Conservation (phyloP, 1,139 yeast species). For the Hemisphaericaspora xylofermentans region DNA sequence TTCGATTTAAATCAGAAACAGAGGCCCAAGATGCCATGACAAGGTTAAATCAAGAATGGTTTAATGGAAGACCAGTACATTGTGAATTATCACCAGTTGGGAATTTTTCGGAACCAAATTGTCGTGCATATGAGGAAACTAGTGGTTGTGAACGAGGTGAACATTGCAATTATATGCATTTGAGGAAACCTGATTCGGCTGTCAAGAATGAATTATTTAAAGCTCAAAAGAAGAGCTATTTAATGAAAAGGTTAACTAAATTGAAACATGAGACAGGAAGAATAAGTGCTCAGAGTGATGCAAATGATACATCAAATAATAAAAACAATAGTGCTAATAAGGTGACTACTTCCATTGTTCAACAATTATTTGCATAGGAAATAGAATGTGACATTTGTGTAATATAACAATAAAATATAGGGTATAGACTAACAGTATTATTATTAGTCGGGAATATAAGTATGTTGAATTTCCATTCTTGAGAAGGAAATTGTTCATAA, state of each 20-base stretch:
- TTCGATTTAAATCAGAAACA: slow-evolving; percentile 52
- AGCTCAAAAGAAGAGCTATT: slow-evolving; percentile 36
- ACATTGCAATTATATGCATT: slow-evolving; percentile 85
- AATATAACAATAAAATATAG: neutral
- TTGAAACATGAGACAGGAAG: slow-evolving; percentile 4
- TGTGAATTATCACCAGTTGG: slow-evolving; percentile 79
- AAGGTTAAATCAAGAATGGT: slow-evolving; percentile 78
- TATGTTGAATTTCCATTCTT: no score
- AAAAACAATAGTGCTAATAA: no score
- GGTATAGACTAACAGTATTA: neutral
- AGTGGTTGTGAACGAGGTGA: slow-evolving; percentile 72
- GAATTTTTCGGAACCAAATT: slow-evolving; percentile 70
- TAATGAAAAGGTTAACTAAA: slow-evolving; percentile 13
- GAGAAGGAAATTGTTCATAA: no score
- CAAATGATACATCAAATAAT: no score
- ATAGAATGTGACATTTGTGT: neutral
- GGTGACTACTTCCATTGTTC: slow-evolving; percentile 19
- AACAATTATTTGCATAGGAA: slow-evolving; percentile 19
- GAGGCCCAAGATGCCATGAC: slow-evolving; percentile 64
- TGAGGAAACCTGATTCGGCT: slow-evolving; percentile 53
- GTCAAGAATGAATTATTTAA: slow-evolving; percentile 39
- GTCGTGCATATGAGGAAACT: slow-evolving; percentile 67
- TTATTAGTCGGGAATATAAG: no score
- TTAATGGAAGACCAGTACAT: slow-evolving; percentile 72
- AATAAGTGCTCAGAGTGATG: neutral